Base-by-base conservation (phyloP, 139 green algal genomes). In the Ettlia oleoabundans region DNA sequence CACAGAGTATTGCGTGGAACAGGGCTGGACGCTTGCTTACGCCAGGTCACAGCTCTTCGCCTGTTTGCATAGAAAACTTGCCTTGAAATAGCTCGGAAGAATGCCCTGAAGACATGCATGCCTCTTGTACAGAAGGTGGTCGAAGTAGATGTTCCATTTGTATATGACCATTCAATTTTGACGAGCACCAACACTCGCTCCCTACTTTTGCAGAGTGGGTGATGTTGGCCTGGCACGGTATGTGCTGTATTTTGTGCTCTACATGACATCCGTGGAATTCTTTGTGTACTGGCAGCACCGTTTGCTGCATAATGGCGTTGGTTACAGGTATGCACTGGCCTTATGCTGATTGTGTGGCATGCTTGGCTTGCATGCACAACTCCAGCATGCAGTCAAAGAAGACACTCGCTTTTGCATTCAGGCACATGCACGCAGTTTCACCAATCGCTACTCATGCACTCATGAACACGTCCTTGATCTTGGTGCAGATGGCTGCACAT, bases 231-330 rank as follows among this genome's bases (percentile, higher is more conserved):
- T 94, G 15, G 62, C 83, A 0, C 63, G 78, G 43, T 97, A 98
- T 86, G 63, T 92, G 4, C 35, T 88, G 0, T 93, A 94, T 80
- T 96, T 98, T 82, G 84, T 89, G 9, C 35, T 92, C 8, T 98
- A 98, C 93, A 97, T 98, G 93, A 66, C 66, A 2, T 92, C 77
- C 1, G 95, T 98, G 30, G 96, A 99, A 86, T 97, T 97, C 64
- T 92, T 92, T 32, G 95, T 99, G 41, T 99, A 99, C 89, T 99
- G 96, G 96, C 92, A 93, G 92, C 96, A 98, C 91, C 88, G 96
- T 15, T 62, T 85, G 26, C 91, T 98, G 58, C 96, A 98, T 78
- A 91, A 96, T 30, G 86, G 74, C 26, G n/a, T 69, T 0, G 74
- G 74, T 40, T 81, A 81, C 74, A 70, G 55, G 74, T 81, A 55